phyloP scores from a whole-genome alignment of 1,284 basidiomycete genomes.

The Sporisorium sorghi region DNA sequence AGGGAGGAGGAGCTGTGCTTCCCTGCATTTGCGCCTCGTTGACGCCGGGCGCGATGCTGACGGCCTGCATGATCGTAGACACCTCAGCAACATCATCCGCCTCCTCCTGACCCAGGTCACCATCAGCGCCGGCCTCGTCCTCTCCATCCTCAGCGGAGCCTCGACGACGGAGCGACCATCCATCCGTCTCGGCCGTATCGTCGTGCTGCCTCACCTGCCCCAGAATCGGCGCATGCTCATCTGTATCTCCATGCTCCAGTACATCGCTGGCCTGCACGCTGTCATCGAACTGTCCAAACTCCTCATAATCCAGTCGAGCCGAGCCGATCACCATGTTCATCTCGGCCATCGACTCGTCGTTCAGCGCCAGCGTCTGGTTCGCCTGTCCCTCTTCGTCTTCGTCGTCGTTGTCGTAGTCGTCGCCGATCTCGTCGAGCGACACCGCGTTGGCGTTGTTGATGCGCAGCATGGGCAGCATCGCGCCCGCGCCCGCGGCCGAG shows the following conservation, averaged over 20 bases:
- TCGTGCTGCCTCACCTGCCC: conserved; percentile 7
- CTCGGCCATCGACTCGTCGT: conserved; percentile 64
- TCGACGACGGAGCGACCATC: conserved; percentile 36
- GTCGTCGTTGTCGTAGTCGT: conserved; percentile 51
- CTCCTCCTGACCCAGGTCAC: conserved; percentile 19
- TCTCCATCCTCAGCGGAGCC: conserved; percentile 20
- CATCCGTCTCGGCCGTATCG: background rate
- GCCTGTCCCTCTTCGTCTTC: conserved; percentile 21
- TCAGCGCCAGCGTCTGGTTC: conserved; percentile 49
- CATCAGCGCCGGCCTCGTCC: conserved; percentile 18
- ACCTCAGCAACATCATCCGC: conserved; percentile 47
- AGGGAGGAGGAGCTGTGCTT: conserved; percentile 17
- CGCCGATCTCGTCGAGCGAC: conserved; percentile 56
- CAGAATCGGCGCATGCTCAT: conserved; percentile 12
- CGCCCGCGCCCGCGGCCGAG: background rate
- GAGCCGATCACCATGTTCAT: conserved; percentile 63
- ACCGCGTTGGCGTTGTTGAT: conserved; percentile 52
- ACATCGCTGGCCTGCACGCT: conserved; percentile 23
- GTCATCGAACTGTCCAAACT: conserved; percentile 35
- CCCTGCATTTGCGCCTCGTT: background rate
- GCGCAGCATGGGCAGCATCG: conserved; percentile 32
- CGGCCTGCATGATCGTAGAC: conserved; percentile 42
- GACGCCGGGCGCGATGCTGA: conserved; percentile 17
- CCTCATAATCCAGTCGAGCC: conserved; percentile 41
- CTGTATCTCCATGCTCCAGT: conserved; percentile 14